Evolutionary conservation across 495 filamentous ascomycete genomes (phyloP).

Genomic region (Xylaria sp.): DNA sequence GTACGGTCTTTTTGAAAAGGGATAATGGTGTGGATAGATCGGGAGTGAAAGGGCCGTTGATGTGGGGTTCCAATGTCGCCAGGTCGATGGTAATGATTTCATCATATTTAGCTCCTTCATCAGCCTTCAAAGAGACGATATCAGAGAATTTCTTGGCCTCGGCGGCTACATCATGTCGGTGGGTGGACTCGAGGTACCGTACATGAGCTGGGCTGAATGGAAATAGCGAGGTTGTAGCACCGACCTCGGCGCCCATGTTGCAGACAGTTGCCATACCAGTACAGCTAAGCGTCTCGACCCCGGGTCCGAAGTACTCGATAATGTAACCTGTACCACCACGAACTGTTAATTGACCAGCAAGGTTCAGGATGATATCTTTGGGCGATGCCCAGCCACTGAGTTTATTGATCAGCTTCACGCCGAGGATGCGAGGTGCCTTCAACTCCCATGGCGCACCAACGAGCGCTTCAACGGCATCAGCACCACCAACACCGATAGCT

Average conservation of each 20-base stretch:
- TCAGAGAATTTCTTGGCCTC: slow-evolving; percentile 61
- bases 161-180: slow-evolving; percentile 73
- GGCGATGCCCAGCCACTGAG: slow-evolving; percentile 90
- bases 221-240: slow-evolving; percentile 96
- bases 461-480: slow-evolving; percentile 95
- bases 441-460: slow-evolving; percentile 97
- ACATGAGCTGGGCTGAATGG: slow-evolving; percentile 55
- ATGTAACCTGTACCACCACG: slow-evolving; percentile 94
- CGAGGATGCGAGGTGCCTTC: slow-evolving; percentile 88
- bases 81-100: slow-evolving; percentile 91
- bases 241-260: slow-evolving; percentile 91
- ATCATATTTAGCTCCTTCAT: slow-evolving; percentile 85
- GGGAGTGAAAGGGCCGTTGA: slow-evolving; percentile 97
- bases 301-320: slow-evolving; percentile 89
- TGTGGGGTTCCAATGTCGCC: slow-evolving; percentile 89
- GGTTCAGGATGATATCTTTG: slow-evolving; percentile 91
- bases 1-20: slow-evolving; percentile 80
- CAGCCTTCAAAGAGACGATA: slow-evolving; percentile 62
- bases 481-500: slow-evolving; percentile 96
- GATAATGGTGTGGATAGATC: slow-evolving; percentile 93
- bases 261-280: slow-evolving; percentile 93
- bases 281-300: slow-evolving; percentile 85
- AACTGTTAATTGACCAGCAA: slow-evolving; percentile 91
- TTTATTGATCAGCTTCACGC: slow-evolving; percentile 83
- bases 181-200: slow-evolving; percentile 83